Base-by-base conservation (phyloP, 352 stramenopile genomes). In the Globisporangium canariense region DNA sequence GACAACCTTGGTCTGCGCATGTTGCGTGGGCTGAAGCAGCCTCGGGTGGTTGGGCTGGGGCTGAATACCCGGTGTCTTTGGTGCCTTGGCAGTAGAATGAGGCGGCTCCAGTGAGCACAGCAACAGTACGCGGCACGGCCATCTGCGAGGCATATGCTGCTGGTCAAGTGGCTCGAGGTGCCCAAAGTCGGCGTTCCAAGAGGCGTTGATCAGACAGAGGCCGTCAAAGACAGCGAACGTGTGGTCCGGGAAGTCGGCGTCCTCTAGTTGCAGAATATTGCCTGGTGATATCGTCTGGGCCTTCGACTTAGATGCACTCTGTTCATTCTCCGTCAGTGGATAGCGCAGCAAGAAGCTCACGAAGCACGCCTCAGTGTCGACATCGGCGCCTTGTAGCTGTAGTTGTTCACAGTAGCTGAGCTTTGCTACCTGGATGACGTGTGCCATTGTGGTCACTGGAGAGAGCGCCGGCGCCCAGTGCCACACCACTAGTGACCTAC, bases 221-320 rank as follows among this genome's bases (percentile, higher is more conserved):
- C 63, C 55, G 22, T 58, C 56, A 30, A 64, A 25, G 14, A 68
- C 63, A 7, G 56, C 55, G 18, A 68, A 58, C 32, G 38, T 63
- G 28, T 47, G n/a, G 9, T 30, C 20, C 28, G 38, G 25, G 14
- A 50, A 56, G 52, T 41, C 25, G 10, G 30, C 30, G 25, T 43
- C 52, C 28, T 61, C 40, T 40, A 28, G 34, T 40, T 40, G 34
- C 34, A 13, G 34, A 8, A 40, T 40, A 10, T 40, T 40, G 34
- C 4, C 1, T 60, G n/a, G 3, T 4, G 4, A 8, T n/a, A 16
- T 25, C 13, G 3, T 2, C 20, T 43, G 10, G n/a, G 3, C 18
- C 40, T n/a, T 18, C 9, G 1, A 4, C 20, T 11, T 9, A 22
- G 11, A 28, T 8, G 13, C 14, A 2, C 11, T 9, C 30, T 10